Evolutionary conservation across 805 yeast genomes (phyloP), one percentile per base, ranked within the genome.

Genomic region (Spathaspora gorwiae): DNA sequence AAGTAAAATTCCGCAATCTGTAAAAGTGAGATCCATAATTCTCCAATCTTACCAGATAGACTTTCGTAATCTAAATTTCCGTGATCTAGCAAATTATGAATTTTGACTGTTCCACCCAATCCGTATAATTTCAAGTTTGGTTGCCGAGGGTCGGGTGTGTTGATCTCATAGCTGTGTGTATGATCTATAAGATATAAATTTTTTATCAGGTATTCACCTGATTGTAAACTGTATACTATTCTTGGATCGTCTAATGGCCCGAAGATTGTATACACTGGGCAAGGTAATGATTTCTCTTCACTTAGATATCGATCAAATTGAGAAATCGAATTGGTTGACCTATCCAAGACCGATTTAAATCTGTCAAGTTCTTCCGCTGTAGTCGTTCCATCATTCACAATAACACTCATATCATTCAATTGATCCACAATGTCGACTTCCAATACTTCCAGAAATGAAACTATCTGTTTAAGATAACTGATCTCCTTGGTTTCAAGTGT

Each of bases 261-360:
- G 54, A 78, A 82, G n/a, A 83, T 79, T 3, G 90, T 80, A 65
- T 86, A 87, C 1, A 87, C 87, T 0, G 95, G 94, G 75, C 78
- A 35, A 62, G 62, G 53, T 76, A 70, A 47, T 39, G 51, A 42
- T 59, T 55, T 39, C 64, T 64, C 8, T 77, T 86, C 45, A 56
- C 54, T 7, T 7, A 56, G n/a, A 47, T 57, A 63, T 32, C 44
- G 45, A 7, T 50, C 50, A 24, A 60, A 49, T 37, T 60, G 62
- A 36, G 61, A 48, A 9, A 56, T 43, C 8, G 46, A 26, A 27
- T 42, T 42, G 11, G 35, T 29, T 1, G 49, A 43, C 8, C 36
- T 30, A 2, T 38, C 35, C 8, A 55, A 37, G 38, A 43, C 50
- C 9, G 44, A 38, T 37, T 50, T 44, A 31, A 52, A 52, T 37